Evolutionary conservation across 164 flowering plant genomes (phyloP).

Genomic region (Amborella trichopoda): DNA sequence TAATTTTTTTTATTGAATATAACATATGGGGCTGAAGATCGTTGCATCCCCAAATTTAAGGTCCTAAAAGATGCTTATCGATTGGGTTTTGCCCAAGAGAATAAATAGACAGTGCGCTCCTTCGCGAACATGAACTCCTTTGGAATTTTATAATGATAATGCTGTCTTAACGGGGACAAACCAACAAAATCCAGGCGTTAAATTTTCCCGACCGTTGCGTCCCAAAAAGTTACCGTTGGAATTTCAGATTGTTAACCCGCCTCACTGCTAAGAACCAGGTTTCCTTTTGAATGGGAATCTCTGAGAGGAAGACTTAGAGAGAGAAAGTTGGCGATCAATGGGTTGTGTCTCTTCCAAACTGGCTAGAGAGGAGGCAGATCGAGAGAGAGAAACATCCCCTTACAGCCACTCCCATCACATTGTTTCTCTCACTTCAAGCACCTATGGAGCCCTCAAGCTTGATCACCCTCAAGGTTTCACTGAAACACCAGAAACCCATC

Average conservation of each 20-base stretch:
- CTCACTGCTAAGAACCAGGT: constrained; percentile 2
- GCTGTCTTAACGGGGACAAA: too few relatives aligned
- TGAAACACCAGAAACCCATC: constrained; percentile 37
- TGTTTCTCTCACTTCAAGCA: constrained; percentile 86
- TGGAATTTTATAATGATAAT: too few relatives aligned
- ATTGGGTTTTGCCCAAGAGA: too few relatives aligned
- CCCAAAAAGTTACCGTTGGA: constrained; percentile 4
- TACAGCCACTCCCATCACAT: constrained; percentile 40
- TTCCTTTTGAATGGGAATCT: constrained; percentile 1
- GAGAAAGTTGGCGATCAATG: constrained; percentile 24
- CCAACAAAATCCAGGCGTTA: too few relatives aligned
- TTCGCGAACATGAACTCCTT: too few relatives aligned
- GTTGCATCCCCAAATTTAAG: too few relatives aligned
- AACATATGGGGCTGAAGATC: too few relatives aligned
- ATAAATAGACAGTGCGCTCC: too few relatives aligned
- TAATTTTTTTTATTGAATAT: too few relatives aligned
- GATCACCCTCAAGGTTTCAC: constrained; percentile 25
- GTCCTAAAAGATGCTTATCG: too few relatives aligned
- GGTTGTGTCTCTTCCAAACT: constrained; percentile 84
- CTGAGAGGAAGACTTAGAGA: neutral
- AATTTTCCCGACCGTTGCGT: constrained; percentile 12
- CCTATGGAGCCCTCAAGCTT: constrained; percentile 67
- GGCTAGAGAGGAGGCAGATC: constrained; percentile 25
- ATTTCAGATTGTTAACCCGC: neutral
- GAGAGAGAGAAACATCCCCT: constrained; percentile 23